These are phyloP conservation scores for Malassezia sympodialis DNA, from an alignment of 1,284 basidiomycete genomes.

Conservation along the genomic window DNA sequence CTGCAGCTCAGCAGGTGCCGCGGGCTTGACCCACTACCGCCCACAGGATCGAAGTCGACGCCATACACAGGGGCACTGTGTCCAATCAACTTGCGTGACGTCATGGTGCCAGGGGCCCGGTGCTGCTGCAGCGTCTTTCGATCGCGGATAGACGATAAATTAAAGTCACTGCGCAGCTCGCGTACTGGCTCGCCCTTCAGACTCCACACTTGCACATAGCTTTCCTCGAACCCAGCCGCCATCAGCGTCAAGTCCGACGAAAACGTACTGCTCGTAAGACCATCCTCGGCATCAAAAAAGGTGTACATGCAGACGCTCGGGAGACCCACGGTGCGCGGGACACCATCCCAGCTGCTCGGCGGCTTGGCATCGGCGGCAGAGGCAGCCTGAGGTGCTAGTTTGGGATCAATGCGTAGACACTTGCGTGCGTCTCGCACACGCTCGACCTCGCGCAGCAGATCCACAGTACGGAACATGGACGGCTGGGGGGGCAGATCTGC, in stretches of 20 bases:
- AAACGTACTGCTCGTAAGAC: constrained; percentile 65
- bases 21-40: constrained; percentile 74
- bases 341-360: constrained; percentile 10
- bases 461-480: constrained; percentile 69
- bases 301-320: constrained; percentile 47
- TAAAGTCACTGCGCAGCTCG: constrained; percentile 66
- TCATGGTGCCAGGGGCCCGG: constrained; percentile 20
- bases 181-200: constrained; percentile 81
- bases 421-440: constrained; percentile 67
- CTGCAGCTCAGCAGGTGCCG: constrained; percentile 80
- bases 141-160: constrained; percentile 60
- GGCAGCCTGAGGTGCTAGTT: constrained; percentile 41
- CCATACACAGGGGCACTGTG: constrained; percentile 95
- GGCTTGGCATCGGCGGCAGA: constrained; percentile 3
- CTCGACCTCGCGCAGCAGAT: constrained; percentile 84
- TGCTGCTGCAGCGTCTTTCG: constrained; percentile 27
- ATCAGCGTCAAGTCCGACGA: constrained; percentile 86
- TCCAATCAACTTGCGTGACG: constrained; percentile 73
- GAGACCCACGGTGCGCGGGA: constrained; percentile 29
- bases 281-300: constrained; percentile 46
- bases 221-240: constrained; percentile 92
- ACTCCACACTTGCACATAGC: constrained; percentile 89
- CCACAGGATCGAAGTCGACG: constrained; percentile 80
- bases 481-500: constrained; percentile 66
- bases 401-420: constrained; percentile 36